phyloP scores from a whole-genome alignment of 1,284 basidiomycete species.

The Sporisorium sorghi region DNA sequence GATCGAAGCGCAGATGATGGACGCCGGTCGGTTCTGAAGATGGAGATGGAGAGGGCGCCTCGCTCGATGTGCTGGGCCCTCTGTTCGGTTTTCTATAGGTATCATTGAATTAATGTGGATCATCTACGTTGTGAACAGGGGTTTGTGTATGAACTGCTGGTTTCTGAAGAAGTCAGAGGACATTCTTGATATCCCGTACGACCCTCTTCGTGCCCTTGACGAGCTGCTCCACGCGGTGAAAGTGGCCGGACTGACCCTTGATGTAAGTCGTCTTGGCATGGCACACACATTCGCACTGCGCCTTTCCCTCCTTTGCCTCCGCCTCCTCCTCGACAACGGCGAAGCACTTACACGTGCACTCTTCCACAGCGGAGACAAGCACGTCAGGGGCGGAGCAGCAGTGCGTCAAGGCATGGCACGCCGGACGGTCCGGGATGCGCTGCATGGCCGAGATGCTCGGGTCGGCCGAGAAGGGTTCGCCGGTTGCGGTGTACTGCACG shows the following conservation, averaged over 20 bases:
- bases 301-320: too few relatives aligned
- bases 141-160: too few relatives aligned
- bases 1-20: slow-evolving; percentile 54
- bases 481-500: slow-evolving; percentile 26
- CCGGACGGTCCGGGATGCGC: slow-evolving; percentile 34
- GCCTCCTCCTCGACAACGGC: too few relatives aligned
- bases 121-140: too few relatives aligned
- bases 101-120: not conserved
- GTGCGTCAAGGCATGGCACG: slow-evolving; percentile 6
- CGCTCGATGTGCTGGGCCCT: not conserved
- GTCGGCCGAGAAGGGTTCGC: slow-evolving; percentile 37
- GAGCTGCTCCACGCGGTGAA: slow-evolving; percentile 44
- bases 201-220: slow-evolving; percentile 45
- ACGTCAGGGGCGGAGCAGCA: slow-evolving; percentile 33
- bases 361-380: too few relatives aligned
- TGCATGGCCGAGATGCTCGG: slow-evolving; percentile 49
- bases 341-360: too few relatives aligned
- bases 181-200: slow-evolving; percentile 45
- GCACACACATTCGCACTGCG: slow-evolving; percentile 24
- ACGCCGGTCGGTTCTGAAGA: slow-evolving; percentile 35
- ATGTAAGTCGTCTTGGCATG: slow-evolving; percentile 3
- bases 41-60: too few relatives aligned
- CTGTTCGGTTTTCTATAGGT: too few relatives aligned
- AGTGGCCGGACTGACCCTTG: slow-evolving; percentile 30
- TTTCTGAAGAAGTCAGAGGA: slow-evolving; percentile 23